A percentile compares a stretch with the other conserved stretches of the same genome.
Evolutionary conservation across 1,284 basidiomycete genomes (phyloP).

Genomic region (Meira miltonrushii): DNA sequence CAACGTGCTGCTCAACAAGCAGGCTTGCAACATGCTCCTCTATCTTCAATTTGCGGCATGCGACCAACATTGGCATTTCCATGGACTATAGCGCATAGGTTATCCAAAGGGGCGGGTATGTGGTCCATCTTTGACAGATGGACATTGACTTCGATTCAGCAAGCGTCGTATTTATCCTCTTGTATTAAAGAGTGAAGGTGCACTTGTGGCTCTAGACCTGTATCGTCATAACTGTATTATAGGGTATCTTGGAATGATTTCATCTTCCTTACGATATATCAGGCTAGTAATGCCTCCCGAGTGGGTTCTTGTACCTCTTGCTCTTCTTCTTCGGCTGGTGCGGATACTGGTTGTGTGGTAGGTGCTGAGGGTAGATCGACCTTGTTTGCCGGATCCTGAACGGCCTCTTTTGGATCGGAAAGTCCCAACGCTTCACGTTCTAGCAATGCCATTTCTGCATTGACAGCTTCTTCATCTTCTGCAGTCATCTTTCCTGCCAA

Average conservation of each 20-base stretch:
- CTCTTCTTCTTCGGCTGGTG: conserved; percentile 10
- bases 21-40: background rate
- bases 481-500: conserved; percentile 72
- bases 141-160: background rate
- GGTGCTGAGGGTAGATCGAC: conserved; percentile 23
- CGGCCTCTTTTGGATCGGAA: background rate
- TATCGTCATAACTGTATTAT: background rate
- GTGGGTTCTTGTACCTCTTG: background rate
- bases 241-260: too few relatives aligned
- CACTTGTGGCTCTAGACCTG: background rate
- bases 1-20: conserved; percentile 5
- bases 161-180: background rate
- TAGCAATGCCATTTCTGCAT: conserved; percentile 60
- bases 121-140: background rate
- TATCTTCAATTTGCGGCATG: background rate
- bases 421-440: conserved; percentile 19
- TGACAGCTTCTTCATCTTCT: conserved; percentile 90
- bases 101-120: background rate
- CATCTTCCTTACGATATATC: background rate
- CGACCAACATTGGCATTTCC: background rate
- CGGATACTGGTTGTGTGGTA: conserved; percentile 20
- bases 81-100: background rate
- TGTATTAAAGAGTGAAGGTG: background rate
- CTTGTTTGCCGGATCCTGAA: background rate
- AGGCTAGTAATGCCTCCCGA: background rate